Percentiles rank a stretch among this genome's conserved stretches.
These are phyloP conservation scores for Gastrolobium villosum DNA, from an alignment of 306 rosid genomes.

Conservation along the genomic window DNA sequence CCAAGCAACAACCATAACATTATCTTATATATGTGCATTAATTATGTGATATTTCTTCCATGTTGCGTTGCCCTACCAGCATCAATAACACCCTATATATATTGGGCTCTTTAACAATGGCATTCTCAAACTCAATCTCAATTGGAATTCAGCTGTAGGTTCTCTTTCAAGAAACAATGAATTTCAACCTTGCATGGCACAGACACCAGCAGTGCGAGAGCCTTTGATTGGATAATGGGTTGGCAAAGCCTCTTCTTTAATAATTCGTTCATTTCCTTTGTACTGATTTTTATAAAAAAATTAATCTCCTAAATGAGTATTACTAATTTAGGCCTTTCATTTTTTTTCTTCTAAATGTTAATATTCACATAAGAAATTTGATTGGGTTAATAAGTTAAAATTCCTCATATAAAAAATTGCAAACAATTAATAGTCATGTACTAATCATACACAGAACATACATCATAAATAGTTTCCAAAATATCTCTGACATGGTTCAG, in stretches of 20 bases:
- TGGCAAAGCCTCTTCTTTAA: not conserved
- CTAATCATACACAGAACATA: too few species aligned
- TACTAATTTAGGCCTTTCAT: not conserved
- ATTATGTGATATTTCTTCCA: conserved; percentile 8
- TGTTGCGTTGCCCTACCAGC: conserved; percentile 30
- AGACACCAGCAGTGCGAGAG: not conserved
- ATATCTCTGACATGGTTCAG: not conserved
- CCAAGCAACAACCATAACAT: conserved; percentile 47
- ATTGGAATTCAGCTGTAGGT: conserved; percentile 8
- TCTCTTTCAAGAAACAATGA: conserved; percentile 20
- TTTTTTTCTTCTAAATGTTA: not conserved
- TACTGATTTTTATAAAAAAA: not conserved
- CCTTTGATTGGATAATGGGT: not conserved
- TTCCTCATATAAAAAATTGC: not conserved
- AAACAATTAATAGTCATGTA: too few species aligned
- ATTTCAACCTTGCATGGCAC: conserved; percentile 40
- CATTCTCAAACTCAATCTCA: conserved; percentile 32
- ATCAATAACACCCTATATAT: conserved; percentile 14
- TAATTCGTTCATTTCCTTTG: not conserved
- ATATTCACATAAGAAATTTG: not conserved
- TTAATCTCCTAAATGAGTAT: too few species aligned
- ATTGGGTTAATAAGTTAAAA: not conserved
- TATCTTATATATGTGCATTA: conserved; percentile 13
- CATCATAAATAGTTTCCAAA: not conserved
- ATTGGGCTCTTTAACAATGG: conserved; percentile 35